These are phyloP conservation scores for Lactuca sativa DNA, from an alignment of 129 eudicot species.

Conservation along the genomic window DNA sequence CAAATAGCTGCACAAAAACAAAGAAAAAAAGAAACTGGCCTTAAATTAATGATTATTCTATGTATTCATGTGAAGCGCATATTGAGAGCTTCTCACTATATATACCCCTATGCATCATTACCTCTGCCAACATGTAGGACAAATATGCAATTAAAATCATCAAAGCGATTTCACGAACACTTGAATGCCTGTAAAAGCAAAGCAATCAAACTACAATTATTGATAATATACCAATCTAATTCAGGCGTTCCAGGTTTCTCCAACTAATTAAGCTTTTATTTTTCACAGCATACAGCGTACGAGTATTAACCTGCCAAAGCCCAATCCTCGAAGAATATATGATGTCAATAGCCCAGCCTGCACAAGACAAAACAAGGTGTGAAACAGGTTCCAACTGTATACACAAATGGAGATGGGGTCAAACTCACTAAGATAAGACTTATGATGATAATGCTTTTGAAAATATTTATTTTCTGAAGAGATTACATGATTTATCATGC, in stretches of 20 bases:
- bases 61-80: too few relatives aligned
- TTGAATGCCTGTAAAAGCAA: slow-evolving; percentile 63
- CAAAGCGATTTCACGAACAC: slow-evolving; percentile 86
- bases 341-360: slow-evolving; percentile 91
- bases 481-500: too few relatives aligned
- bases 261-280: not conserved
- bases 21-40: not conserved
- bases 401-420: not conserved
- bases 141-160: slow-evolving; percentile 88
- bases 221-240: not conserved
- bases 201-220: not conserved
- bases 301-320: slow-evolving; percentile 67
- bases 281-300: not conserved
- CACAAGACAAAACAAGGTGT: not conserved
- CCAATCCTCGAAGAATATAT: slow-evolving; percentile 76
- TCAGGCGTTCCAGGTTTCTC: not conserved
- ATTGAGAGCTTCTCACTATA: not conserved
- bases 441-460: not conserved
- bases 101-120: slow-evolving; percentile 22
- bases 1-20: slow-evolving; percentile 51
- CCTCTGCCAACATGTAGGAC: slow-evolving; percentile 97
- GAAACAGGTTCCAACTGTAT: too few relatives aligned
- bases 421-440: not conserved
- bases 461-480: not conserved
- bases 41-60: not conserved